Base-by-base conservation (phyloP, 768 basidiomycete species). In the Naematelia aurantialba region DNA sequence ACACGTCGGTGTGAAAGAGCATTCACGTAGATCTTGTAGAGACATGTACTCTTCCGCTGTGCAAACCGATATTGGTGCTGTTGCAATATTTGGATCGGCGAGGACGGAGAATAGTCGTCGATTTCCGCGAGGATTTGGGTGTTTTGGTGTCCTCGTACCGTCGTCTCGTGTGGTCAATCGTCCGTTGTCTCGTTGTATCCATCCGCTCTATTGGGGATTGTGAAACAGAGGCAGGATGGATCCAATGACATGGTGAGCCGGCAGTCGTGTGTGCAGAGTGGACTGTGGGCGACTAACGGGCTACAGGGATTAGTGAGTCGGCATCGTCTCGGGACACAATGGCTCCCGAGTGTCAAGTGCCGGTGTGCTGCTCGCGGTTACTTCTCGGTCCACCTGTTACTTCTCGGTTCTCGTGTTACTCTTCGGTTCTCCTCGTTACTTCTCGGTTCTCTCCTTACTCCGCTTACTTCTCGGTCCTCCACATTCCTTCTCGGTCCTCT, bases 21-120 rank as follows among this genome's bases (percentile, higher is more conserved):
- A 39, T 39, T 8, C 17, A 39, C 34, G 34, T 39, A 39, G 34
- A 39, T 17, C 17, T 39, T 39, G 34, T 8, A 17, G 34, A 39
- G n/a, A n/a, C n/a, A n/a, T n/a, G n/a, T n/a, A n/a, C n/a, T n/a
- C n/a, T n/a, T n/a, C n/a, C n/a, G n/a, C n/a, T n/a, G n/a, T n/a
- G n/a, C n/a, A n/a, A n/a, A n/a, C n/a, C n/a, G n/a, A n/a, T n/a
- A n/a, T n/a, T n/a, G n/a, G n/a, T n/a, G 44, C 25, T 17, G 49
- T 27, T 24, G 8, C 49, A 4, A 11, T 11, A 44, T 11, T n/a
- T n/a, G 5, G 45, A 24, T 24, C 45, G 19, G 45, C 45, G 11
- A n/a, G 39, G 39, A 44, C 39, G 39, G 39, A 44, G 39, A 44
- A 44, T n/a, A n/a, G n/a, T n/a, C n/a, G n/a, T n/a, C n/a, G n/a